Evolutionary conservation across 2,329 filamentous ascomycete genomes (phyloP), one percentile per base, ranked within the genome.

Genomic region (Zasmidium cellare): DNA sequence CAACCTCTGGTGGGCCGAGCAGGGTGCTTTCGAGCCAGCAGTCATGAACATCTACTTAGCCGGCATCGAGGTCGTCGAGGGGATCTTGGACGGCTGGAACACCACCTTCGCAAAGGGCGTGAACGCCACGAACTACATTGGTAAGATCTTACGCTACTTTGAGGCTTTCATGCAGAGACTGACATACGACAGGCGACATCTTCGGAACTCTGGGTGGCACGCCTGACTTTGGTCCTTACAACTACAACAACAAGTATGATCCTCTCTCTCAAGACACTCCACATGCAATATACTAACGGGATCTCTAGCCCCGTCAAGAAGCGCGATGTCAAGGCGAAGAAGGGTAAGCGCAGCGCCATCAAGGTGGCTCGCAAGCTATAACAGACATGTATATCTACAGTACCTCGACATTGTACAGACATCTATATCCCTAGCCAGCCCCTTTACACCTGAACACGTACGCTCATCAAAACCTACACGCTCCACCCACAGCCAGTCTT

Each of bases 31-130:
- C 68, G 71, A 74, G 25, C 83, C 87, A 25, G 83, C 87, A 2
- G 75, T 89, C 18, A 70, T 82, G 59, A 91, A 91, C 70, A 80
- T 90, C 47, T 91, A 84, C 72, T 74, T 79, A 3, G 87, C 86
- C 0, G 88, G 88, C 1, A 77, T 87, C 3, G 77, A 85, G 66
- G 85, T 91, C 25, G 80, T 89, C 12, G 76, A 81, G 62, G 87
- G 86, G 1, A 87, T 91, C 56, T 58, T 90, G 12, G 57, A 71
- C 0, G 79, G 76, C 3, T 91, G 88, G 88, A 75, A 86, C 44
- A 70, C 70, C 14, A 85, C 76, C 0, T 91, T 86, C 64, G 72
- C 77, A 35, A 62, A 69, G 1, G 88, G 88, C 2, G 73, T 91
- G 41, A 69, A 76, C 59, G 75, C 87, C 0, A 75, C 69, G 1